Conservation (phyloP, 441 rosid species). For the Metrosideros polymorpha region DNA sequence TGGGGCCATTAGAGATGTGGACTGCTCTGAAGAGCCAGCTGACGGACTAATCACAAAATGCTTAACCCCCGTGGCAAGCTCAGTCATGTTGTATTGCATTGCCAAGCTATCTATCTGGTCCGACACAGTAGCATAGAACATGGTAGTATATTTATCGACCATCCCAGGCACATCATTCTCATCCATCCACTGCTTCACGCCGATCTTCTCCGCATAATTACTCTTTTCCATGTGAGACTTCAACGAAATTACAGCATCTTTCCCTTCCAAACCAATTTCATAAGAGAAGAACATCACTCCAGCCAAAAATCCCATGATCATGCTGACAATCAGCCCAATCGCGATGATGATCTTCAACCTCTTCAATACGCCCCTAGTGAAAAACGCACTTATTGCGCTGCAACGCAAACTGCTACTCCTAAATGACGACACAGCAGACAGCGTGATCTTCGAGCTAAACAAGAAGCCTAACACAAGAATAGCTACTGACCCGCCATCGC, state of each 20-base stretch:
- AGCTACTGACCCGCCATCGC: slow-evolving; percentile 53
- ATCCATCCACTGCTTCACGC: slow-evolving; percentile 85
- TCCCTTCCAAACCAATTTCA: slow-evolving; percentile 93
- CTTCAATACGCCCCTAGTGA: slow-evolving; percentile 71
- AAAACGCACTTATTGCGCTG: slow-evolving; percentile 43
- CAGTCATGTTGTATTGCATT: slow-evolving; percentile 88
- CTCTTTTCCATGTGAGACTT: slow-evolving; percentile 82
- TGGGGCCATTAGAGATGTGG: slow-evolving; percentile 41
- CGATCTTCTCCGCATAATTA: slow-evolving; percentile 84
- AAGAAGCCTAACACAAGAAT: slow-evolving; percentile 63
- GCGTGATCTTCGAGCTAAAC: slow-evolving; percentile 43
- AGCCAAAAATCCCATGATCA: slow-evolving; percentile 60
- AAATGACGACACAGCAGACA: slow-evolving; percentile 63
- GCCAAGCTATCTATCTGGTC: slow-evolving; percentile 85
- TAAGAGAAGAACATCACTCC: slow-evolving; percentile 80
- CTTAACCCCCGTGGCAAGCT: slow-evolving; percentile 73
- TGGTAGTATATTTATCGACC: slow-evolving; percentile 72
- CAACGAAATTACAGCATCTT: slow-evolving; percentile 68
- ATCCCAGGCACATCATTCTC: slow-evolving; percentile 90
- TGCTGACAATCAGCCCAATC: slow-evolving; percentile 70
- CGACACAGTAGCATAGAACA: slow-evolving; percentile 65
- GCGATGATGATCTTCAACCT: slow-evolving; percentile 70
- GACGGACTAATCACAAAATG: slow-evolving; percentile 58
- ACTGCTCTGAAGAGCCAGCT: slow-evolving; percentile 31
- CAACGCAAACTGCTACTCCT: slow-evolving; percentile 57